Percentiles rank a stretch among this genome's conserved stretches.
phyloP scores from a whole-genome alignment of 495 filamentous ascomycete species.

The Xylaria acuta region DNA sequence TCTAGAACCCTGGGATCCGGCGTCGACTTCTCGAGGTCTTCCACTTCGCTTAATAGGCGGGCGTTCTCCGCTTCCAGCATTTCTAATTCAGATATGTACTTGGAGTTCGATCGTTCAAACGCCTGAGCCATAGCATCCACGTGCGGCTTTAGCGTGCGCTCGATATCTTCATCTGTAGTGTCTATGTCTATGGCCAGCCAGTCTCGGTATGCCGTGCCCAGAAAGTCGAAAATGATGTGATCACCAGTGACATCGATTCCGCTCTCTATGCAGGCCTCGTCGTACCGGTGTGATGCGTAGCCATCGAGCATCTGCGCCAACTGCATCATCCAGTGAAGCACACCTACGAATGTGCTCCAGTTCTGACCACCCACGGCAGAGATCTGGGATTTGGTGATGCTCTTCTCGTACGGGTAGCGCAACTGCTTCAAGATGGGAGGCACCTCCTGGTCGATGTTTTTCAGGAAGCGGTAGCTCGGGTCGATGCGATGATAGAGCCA shows the following conservation, averaged over 20 bases:
- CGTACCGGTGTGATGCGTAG: constrained; percentile 75
- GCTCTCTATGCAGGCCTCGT: constrained; percentile 82
- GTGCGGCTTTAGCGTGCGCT: constrained; percentile 77
- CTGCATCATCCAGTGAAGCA: constrained; percentile 99
- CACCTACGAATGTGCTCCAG: constrained; percentile 90
- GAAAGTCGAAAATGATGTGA: constrained; percentile 90
- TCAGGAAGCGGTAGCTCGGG: constrained; percentile 87
- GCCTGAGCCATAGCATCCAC: constrained; percentile 86
- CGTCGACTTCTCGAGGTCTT: constrained; percentile 82
- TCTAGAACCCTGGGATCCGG: constrained; percentile 83
- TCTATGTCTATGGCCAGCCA: constrained; percentile 91
- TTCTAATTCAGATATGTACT: constrained; percentile 80
- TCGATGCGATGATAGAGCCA: constrained; percentile 97
- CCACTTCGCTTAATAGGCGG: constrained; percentile 78
- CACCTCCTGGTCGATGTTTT: constrained; percentile 92
- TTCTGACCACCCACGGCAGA: constrained; percentile 93
- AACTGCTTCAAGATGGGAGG: constrained; percentile 89
- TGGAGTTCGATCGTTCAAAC: constrained; percentile 83
- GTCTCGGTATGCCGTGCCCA: constrained; percentile 86
- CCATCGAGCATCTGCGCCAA: constrained; percentile 87
- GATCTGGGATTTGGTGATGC: constrained; percentile 93
- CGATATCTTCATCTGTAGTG: constrained; percentile 80
- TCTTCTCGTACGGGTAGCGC: constrained; percentile 91
- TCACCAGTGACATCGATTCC: constrained; percentile 88
- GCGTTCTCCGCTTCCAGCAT: constrained; percentile 84